Conservation (phyloP, 208 protist genomes). For the Crithidia expoeki region DNA sequence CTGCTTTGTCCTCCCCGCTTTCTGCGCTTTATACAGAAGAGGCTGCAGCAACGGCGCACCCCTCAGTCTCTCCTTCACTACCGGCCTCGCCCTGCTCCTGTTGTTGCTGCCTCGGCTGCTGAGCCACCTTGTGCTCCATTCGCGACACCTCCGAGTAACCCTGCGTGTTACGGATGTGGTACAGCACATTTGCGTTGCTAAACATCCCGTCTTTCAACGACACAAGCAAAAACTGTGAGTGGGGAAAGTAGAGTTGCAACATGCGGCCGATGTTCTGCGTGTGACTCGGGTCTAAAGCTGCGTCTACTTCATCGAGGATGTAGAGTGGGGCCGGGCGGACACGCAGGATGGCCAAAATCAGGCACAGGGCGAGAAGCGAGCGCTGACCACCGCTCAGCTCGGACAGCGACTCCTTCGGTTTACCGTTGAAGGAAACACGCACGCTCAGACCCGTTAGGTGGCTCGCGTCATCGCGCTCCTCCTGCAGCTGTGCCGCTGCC, state of each 20-base stretch:
- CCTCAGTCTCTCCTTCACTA: neutral
- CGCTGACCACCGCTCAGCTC: slow-evolving; percentile 99
- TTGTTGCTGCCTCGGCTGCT: neutral
- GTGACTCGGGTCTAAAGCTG: slow-evolving; percentile 99
- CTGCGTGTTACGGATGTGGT: slow-evolving; percentile 95
- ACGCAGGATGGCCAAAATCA: slow-evolving; percentile 98
- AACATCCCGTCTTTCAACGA: slow-evolving; percentile 99
- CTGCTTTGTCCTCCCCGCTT: no score
- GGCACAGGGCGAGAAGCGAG: slow-evolving; percentile 99
- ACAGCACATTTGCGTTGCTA: slow-evolving; percentile 99
- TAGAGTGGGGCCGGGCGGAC: slow-evolving; percentile 99
- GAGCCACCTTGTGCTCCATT: slow-evolving; percentile 41
- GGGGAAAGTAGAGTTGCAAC: slow-evolving; percentile 96
- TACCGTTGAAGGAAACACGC: slow-evolving; percentile 96
- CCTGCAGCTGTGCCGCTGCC: slow-evolving; percentile 88
- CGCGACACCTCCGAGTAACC: slow-evolving; percentile 88
- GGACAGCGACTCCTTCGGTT: slow-evolving; percentile 97
- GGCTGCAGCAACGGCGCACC: no score
- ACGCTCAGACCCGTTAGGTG: slow-evolving; percentile 94
- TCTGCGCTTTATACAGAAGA: no score
- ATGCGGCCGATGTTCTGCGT: slow-evolving; percentile 99
- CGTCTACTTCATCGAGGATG: slow-evolving; percentile 99
- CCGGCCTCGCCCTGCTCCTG: neutral
- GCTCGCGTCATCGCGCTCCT: slow-evolving; percentile 79
- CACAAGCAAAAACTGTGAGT: slow-evolving; percentile 99